Evolutionary conservation across 2,329 filamentous ascomycete species (phyloP), one percentile per base, ranked within the genome.

Genomic region (Nemania abortiva): DNA sequence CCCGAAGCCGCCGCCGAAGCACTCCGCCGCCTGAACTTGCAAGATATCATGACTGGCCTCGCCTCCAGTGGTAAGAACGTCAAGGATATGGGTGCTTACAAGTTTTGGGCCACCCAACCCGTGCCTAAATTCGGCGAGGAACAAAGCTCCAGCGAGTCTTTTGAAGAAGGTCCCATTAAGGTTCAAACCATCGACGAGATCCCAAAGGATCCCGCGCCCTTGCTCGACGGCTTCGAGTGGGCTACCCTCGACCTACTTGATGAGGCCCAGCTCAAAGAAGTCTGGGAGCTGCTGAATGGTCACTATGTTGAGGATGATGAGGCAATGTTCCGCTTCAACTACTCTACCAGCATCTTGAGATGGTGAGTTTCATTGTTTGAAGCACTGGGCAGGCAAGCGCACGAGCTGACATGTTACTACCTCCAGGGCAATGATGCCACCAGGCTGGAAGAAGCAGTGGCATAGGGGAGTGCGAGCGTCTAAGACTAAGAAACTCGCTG

Each of bases 241-340:
- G 92, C 94, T 55, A 93, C 92, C 15, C 89, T 99, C 81, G 94
- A 99, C 79, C 84, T 99, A 74, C 90, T 88, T 24, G 88, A 94
- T 74, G 90, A 93, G 56, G 87, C 86, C 42, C 91, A 93, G 84
- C 87, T 98, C 71, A 90, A 94, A 76, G 96, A 99, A 83, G 90
- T 99, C 6, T 97, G 95, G 81, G 93, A 97, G 74, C 85, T 99
- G 74, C 86, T 99, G 67, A 93, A 93, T 73, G 92, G 94, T 64
- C 96, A 99, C 82, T 99, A 98, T 74, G 96, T 99, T 68, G 96
- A 99, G 83, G 96, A 99, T 79, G 92, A 94, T 75, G 95, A 97
- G 79, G 94, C 95, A 70, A 97, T 97, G 87, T 98, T 99, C 84
- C 91, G 96, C 63, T 98, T 99, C 86, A 95, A 96, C 81, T 99